Evolutionary conservation across 1,284 basidiomycete species (phyloP), one percentile per base, ranked within the genome.

Genomic region (Cutaneotrichosporon sp.): DNA sequence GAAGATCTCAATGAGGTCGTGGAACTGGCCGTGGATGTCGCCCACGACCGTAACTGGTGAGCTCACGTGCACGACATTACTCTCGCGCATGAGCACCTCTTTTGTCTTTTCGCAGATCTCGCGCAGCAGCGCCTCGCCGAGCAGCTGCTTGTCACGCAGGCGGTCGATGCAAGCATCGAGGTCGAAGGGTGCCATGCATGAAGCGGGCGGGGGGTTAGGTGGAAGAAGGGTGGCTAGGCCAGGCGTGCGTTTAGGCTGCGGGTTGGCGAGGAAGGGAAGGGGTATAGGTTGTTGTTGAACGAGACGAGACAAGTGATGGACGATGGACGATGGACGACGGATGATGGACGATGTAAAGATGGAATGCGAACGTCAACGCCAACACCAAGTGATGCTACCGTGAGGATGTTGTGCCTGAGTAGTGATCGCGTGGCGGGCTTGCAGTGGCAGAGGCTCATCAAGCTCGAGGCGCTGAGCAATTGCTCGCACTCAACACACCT

Each of bases 31-130:
- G 81, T 99, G 96, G 62, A 99, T 99, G 79, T 99, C 97, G 61
- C 97, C 97, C 34, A 99, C 96, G 34, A 99, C 97, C 1, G 97
- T 99, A 52, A 99, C 94, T n/a, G 97, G 97, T 1, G 95, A 91
- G 67, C 88, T 90, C 72, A 99, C 91, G 76, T 99, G 97, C 14
- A 99, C 94, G 64, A 99, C 97, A 76, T 99, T 99, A 69, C 91
- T 93, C 83, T 99, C 97, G 70, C 92, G 85, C 97, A 99, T 99
- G 65, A 99, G 87, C 1, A 99, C 91, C 79, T 97, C 95, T 78
- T 97, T 97, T 34, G 94, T 96, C 82, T 97, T 97, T 76, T 96
- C 94, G 84, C 94, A 97, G 85, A 97, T 96, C 84, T 97, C 94
- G 63, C 93, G 88, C 58, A 97, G 80, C 26, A 97, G 85, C 2